Conservation (phyloP, 177 flowering plant genomes). For the Vitis hybrid region DNA sequence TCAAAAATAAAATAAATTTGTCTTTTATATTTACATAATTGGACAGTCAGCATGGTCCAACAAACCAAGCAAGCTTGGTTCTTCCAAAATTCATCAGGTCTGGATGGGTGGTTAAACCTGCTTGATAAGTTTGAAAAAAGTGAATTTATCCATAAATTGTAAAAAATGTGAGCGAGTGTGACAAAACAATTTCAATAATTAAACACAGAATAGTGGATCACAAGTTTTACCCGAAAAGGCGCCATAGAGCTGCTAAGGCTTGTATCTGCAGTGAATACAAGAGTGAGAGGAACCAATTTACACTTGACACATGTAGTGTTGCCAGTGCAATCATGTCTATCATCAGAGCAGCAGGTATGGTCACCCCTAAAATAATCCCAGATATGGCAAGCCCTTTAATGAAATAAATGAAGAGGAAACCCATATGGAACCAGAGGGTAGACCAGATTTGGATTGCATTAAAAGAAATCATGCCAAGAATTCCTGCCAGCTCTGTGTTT, state of each 20-base stretch:
- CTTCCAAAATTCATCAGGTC: no score
- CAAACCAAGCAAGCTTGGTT: no score
- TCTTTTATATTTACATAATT: no score
- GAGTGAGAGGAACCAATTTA: conserved; percentile 66
- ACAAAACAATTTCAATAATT: neutral
- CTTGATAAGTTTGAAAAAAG: no score
- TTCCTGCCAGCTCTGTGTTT: conserved; percentile 83
- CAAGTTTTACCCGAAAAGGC: conserved; percentile 77
- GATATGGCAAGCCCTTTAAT: conserved; percentile 64
- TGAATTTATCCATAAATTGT: no score
- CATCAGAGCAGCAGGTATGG: conserved; percentile 70
- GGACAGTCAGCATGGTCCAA: no score
- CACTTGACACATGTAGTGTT: conserved; percentile 64
- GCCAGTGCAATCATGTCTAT: conserved; percentile 56
- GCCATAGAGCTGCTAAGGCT: conserved; percentile 89
- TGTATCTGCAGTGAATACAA: conserved; percentile 77
- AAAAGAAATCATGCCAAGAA: conserved; percentile 82
- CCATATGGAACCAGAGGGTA: conserved; percentile 66
- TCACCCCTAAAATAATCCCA: conserved; percentile 75
- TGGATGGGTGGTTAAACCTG: no score
- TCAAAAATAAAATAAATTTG: no score
- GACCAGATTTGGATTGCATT: conserved; percentile 95
- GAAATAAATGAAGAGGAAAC: conserved; percentile 43
- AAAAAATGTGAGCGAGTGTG: neutral
- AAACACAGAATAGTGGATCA: neutral